Evolutionary conservation across 192 early-diverging fungal species (phyloP).

Genomic region (Borealophlyctis nickersoniae): DNA sequence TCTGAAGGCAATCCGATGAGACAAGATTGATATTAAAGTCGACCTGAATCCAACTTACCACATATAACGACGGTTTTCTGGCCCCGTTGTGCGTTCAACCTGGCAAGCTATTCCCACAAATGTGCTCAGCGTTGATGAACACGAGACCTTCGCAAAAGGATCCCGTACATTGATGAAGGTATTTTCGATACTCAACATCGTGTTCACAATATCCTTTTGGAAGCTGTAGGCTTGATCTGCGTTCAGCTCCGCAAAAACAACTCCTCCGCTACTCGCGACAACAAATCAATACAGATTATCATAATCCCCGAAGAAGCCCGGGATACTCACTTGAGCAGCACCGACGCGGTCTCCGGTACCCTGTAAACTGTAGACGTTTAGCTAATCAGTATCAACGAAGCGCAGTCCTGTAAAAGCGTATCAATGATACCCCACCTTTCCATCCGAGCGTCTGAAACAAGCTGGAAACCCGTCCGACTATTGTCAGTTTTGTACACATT

Average conservation of each 20-base stretch:
- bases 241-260: constrained; percentile 26
- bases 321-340: constrained; percentile 18
- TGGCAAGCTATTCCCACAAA: constrained; percentile 32
- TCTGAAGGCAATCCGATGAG: too few species aligned
- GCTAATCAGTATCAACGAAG: too few species aligned
- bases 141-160: too few species aligned
- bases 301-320: not conserved
- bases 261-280: constrained; percentile 23
- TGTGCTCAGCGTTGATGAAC: too few species aligned
- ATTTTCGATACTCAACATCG: constrained; percentile 42
- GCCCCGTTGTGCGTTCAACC: constrained; percentile 33
- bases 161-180: constrained; percentile 34
- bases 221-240: constrained; percentile 31
- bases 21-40: too few species aligned
- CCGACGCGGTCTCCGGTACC: constrained; percentile 45
- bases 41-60: constrained; percentile 19
- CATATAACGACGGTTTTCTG: constrained; percentile 45
- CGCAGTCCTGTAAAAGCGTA: not conserved
- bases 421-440: constrained; percentile 18
- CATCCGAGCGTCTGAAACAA: constrained; percentile 43
- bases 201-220: constrained; percentile 37
- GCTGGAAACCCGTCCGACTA: constrained; percentile 12
- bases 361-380: constrained; percentile 28
- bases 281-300: constrained; percentile 10
- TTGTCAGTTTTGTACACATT: too few species aligned